Evolutionary conservation across 148 eudicot species (phyloP), one percentile per base, ranked within the genome.

Genomic region (Selenicereus undatus): DNA sequence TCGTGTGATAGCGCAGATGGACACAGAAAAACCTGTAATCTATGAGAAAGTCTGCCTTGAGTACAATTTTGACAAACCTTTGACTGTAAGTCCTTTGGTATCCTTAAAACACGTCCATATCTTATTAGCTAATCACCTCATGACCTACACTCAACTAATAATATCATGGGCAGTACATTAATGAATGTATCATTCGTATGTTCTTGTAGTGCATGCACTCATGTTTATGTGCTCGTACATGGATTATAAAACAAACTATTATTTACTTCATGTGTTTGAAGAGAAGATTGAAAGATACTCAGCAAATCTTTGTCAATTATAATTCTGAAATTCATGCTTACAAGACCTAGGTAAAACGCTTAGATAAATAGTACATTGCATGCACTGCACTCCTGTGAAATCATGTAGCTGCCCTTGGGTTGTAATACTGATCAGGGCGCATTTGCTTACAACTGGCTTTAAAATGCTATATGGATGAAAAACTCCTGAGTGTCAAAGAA

Each of bases 41-140:
- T 87, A 90, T 83, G 84, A 91, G 69, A 89, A 88, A 71, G 82
- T 71, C 54, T 91, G 93, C 83, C 91, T 91, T 20, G 89, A 90
- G 72, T 82, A 69, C 79, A 27, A 78, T 75, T 89, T 85, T 74
- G 84, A 89, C 43, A 85, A 79, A 77, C 90, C 91, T 43, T 48
- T 88, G 39, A 81, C 78, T 73, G 93, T 91, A 81, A 76, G 84
- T 50, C 73, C 73, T 12, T 30, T 69, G 30, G 9, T 65, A 21
- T 69, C 30, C 16, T n/a, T 0, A n/a, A 29, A 29, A 4, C 16
- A 30, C 3, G 21, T 69, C 21, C 39, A 29, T 69, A 5, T 29
- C 12, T 69, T 69, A 6, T 16, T 30, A 30, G 73, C 73, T 69
- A 69, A 69, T 27, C 16, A 29, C 14, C 5, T 69, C 42, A 14